These are phyloP conservation scores for Datura wrightii DNA, from an alignment of 257 asterid genomes.

Conservation along the genomic window DNA sequence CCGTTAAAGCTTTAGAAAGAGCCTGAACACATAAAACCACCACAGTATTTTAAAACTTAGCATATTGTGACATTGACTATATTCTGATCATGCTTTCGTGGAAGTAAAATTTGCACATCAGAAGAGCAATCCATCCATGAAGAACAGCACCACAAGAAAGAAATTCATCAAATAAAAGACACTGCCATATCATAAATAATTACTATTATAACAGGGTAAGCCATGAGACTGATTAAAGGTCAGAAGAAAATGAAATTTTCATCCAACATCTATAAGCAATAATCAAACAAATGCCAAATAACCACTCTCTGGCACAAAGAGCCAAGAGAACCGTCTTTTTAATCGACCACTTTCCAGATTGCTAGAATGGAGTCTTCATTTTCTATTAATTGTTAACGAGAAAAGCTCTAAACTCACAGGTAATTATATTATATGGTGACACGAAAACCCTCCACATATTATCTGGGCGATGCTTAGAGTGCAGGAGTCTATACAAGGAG, in stretches of 20 bases:
- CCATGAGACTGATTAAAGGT: neutral
- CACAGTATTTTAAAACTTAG: neutral
- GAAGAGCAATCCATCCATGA: slow-evolving; percentile 22
- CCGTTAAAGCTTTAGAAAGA: slow-evolving; percentile 84
- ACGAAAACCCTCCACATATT: neutral
- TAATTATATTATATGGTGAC: neutral
- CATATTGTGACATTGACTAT: neutral
- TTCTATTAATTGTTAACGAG: neutral
- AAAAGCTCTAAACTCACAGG: neutral
- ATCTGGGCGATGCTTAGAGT: neutral
- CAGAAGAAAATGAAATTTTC: neutral
- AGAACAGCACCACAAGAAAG: slow-evolving; percentile 5
- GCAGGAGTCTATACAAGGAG: neutral
- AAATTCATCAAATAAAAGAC: slow-evolving; percentile 20
- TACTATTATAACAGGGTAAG: neutral
- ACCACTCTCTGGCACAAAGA: neutral
- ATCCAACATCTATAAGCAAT: neutral
- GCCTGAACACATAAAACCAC: slow-evolving; percentile 56
- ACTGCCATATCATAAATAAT: neutral
- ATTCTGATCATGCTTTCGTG: neutral
- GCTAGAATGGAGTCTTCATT: slow-evolving; percentile 23
- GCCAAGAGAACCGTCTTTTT: neutral
- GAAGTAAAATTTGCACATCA: neutral
- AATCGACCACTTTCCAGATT: slow-evolving; percentile 3
- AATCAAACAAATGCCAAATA: neutral